Base-by-base conservation (phyloP, 139 green algal genomes). In the Bryopsis sp. region DNA sequence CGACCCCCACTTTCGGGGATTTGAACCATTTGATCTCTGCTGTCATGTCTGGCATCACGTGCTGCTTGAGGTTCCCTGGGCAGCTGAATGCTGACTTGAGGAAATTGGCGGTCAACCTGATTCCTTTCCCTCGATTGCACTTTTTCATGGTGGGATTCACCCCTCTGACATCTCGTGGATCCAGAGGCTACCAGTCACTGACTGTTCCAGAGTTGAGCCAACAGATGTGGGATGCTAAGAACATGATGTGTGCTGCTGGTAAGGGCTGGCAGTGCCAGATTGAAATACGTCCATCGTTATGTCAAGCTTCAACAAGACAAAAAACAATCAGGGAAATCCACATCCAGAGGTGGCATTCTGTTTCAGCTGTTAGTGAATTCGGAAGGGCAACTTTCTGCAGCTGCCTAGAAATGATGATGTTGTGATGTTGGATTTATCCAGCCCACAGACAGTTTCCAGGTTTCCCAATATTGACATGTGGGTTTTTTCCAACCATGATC, bases 71-170 rank as follows among this genome's bases (percentile, higher is more conserved):
- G 68, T 99, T 99, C 89, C 94, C 94, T 32, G 93, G 93, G 48
- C 94, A 99, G 88, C 84, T 99, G 62, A 99, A 99, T 81, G 87
- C 91, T 68, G 94, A 99, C 82, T 83, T 99, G 79, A 86, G 94
- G 73, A 99, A 99, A 88, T 85, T 99, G 70, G 94, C 94, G 0
- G 93, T 97, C 57, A 99, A 99, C 89, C 79, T 99, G 60, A 96
- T 99, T 73, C 94, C 94, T 74, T 99, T 99, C 88, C 94, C 94
- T 31, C 89, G 94, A 54, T 90, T 99, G 33, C 94, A 99, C 87
- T 99, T 99, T 85, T 99, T 99, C 91, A 97, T 98, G 93, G 89
- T 97, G 38, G 92, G 92, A 73, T 98, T 98, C 80, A 90, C 93
- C 2, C 93, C 93, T 6, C 85, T 99, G 19, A 99, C 94, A 47